Evolutionary conservation across 75 land plant genomes (phyloP).

Genomic region (Chamaecyparis obtusa): DNA sequence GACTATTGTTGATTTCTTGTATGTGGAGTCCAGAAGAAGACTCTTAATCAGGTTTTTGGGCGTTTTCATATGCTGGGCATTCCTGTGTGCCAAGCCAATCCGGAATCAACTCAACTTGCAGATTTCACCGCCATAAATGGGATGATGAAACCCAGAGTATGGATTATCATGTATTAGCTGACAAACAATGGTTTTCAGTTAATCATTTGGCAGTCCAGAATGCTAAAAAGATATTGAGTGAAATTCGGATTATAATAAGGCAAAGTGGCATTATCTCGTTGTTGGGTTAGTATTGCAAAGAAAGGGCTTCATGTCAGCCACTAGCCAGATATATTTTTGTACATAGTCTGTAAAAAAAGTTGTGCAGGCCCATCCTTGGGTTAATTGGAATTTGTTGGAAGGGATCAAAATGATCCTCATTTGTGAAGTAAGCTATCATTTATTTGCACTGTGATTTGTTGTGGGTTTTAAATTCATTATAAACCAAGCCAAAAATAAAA

Average conservation of each 20-base stretch:
- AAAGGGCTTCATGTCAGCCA: not conserved
- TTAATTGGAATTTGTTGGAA: slow-evolving; percentile 7
- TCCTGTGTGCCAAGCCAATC: not conserved
- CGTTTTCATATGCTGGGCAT: slow-evolving; percentile 8
- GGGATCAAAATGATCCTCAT: slow-evolving; percentile 16
- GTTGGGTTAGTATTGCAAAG: slow-evolving; percentile 4
- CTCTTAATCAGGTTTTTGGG: slow-evolving; percentile 7
- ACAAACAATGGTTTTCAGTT: not conserved
- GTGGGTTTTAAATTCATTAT: not conserved
- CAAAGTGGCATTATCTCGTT: slow-evolving; percentile 4
- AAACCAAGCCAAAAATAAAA: not conserved
- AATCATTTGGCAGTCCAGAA: not conserved
- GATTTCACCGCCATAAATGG: not conserved
- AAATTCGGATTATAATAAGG: slow-evolving; percentile 12
- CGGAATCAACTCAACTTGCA: slow-evolving; percentile 3
- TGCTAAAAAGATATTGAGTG: slow-evolving; percentile 8
- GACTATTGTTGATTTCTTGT: slow-evolving; percentile 8
- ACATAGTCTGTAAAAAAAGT: slow-evolving; percentile 14
- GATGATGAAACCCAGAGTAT: not conserved
- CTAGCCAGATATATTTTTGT: slow-evolving; percentile 11
- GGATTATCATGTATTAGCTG: not conserved
- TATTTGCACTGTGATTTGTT: slow-evolving; percentile 6
- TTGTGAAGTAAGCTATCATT: slow-evolving; percentile 13
- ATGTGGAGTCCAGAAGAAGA: slow-evolving; percentile 13
- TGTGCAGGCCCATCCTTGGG: slow-evolving; percentile 15